Percentiles rank a stretch among this genome's conserved stretches.
Conservation (phyloP, 2,329 filamentous ascomycete genomes). For the Cordyceps militaris region DNA sequence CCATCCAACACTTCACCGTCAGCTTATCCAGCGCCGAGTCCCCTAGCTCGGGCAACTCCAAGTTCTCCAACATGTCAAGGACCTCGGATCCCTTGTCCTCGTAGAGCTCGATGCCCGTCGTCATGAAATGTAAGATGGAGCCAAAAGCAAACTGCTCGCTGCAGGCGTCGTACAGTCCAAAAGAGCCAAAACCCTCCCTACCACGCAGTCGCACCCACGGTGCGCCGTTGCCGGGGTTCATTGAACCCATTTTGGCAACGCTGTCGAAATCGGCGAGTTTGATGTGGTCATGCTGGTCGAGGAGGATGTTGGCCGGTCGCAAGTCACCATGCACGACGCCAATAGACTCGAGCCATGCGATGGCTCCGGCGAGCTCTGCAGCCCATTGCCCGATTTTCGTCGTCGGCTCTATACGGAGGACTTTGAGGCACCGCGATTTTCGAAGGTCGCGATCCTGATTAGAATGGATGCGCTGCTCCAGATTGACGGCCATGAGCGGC, state of each 20-base stretch:
- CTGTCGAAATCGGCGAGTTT: conserved; percentile 15
- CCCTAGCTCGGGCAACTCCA: background rate
- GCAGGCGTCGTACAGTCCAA: background rate
- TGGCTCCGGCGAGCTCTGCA: background rate
- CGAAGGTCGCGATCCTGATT: background rate
- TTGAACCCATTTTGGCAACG: conserved; percentile 1
- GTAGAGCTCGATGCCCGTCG: conserved; percentile 8
- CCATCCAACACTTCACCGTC: background rate
- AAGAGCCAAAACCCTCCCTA: background rate
- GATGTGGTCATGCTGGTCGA: conserved; percentile 11
- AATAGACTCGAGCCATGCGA: conserved; percentile 12
- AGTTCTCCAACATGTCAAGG: background rate
- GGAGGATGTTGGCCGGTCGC: conserved; percentile 13
- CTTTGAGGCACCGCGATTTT: background rate
- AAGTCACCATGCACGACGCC: conserved; percentile 14
- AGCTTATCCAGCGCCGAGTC: background rate
- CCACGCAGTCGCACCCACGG: conserved; percentile 9
- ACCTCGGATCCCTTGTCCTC: background rate
- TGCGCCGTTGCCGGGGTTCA: background rate
- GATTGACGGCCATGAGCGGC: background rate
- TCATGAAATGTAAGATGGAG: conserved; percentile 10
- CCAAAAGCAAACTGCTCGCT: conserved; percentile 12
- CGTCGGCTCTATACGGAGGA: background rate
- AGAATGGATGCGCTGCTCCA: background rate
- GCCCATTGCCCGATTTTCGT: conserved; percentile 7